phyloP scores from a whole-genome alignment of 2,329 filamentous ascomycete species.

The Pleoardoris graminearum region DNA sequence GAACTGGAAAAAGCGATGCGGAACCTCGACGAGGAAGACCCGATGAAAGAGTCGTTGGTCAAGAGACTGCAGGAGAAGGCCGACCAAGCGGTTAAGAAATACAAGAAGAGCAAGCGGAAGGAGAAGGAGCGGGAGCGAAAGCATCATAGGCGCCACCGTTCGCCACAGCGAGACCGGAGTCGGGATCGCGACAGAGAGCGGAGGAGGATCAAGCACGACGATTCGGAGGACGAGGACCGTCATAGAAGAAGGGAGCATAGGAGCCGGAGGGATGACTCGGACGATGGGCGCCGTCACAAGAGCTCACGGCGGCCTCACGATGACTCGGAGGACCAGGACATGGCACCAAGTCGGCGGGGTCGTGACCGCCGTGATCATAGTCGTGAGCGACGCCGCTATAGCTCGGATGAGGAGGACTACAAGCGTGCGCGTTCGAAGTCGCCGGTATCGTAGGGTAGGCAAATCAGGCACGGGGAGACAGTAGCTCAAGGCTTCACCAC shows the following conservation, averaged over 20 bases:
- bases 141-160: conserved; percentile 31
- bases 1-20: conserved; percentile 75
- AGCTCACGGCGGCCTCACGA: conserved; percentile 16
- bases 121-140: conserved; percentile 54
- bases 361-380: conserved; percentile 20
- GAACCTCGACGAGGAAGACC: conserved; percentile 91
- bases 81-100: conserved; percentile 65
- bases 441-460: not conserved
- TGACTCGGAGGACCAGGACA: conserved; percentile 10
- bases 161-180: conserved; percentile 26
- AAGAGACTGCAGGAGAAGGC: conserved; percentile 91
- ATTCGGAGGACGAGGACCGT: conserved; percentile 14
- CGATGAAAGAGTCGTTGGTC: conserved; percentile 91
- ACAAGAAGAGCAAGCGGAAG: conserved; percentile 53
- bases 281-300: conserved; percentile 14
- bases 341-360: conserved; percentile 13
- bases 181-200: conserved; percentile 18
- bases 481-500: too few species aligned
- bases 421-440: conserved; percentile 7
- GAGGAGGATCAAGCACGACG: conserved; percentile 25
- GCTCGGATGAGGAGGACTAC: conserved; percentile 14
- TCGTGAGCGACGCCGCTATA: conserved; percentile 19
- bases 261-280: conserved; percentile 14
- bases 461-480: too few species aligned
- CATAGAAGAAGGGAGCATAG: conserved; percentile 11